Evolutionary conservation across 2,329 filamentous ascomycete species (phyloP).

Genomic region (Elsinoe fawcettii): DNA sequence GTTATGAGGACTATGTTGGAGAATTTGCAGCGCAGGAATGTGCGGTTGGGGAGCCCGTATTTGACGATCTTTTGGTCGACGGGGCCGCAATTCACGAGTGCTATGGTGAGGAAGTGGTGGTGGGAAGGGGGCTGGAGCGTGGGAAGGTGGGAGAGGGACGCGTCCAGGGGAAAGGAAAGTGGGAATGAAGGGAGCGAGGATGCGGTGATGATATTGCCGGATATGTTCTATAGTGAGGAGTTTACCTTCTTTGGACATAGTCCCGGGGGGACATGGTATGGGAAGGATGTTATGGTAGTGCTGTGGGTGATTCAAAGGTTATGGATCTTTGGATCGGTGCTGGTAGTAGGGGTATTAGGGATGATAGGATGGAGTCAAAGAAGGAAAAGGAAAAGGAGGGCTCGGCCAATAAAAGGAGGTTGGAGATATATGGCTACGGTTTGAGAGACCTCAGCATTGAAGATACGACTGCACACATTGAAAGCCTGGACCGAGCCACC

Average conservation of each 20-base stretch:
- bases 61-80: slow-evolving; percentile 29
- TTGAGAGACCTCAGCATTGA: not conserved
- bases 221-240: slow-evolving; percentile 27
- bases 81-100: slow-evolving; percentile 26
- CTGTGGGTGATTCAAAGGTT: slow-evolving; percentile 28
- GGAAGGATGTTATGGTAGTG: slow-evolving; percentile 25
- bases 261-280: slow-evolving; percentile 29
- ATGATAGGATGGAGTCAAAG: too few species aligned
- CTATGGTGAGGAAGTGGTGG: slow-evolving; percentile 24
- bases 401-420: too few species aligned
- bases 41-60: slow-evolving; percentile 16
- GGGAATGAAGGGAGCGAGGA: too few species aligned
- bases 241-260: slow-evolving; percentile 28
- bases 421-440: not conserved
- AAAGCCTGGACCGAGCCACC: too few species aligned
- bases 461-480: too few species aligned
- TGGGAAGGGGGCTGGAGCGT: not conserved
- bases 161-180: too few species aligned
- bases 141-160: not conserved
- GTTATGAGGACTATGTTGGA: slow-evolving; percentile 21
- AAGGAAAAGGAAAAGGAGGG: not conserved
- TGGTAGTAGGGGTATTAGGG: too few species aligned
- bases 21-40: not conserved
- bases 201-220: slow-evolving; percentile 23
- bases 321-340: too few species aligned